Evolutionary conservation across 805 yeast genomes (phyloP), one percentile per base, ranked within the genome.

Genomic region (Candida nemodendra): DNA sequence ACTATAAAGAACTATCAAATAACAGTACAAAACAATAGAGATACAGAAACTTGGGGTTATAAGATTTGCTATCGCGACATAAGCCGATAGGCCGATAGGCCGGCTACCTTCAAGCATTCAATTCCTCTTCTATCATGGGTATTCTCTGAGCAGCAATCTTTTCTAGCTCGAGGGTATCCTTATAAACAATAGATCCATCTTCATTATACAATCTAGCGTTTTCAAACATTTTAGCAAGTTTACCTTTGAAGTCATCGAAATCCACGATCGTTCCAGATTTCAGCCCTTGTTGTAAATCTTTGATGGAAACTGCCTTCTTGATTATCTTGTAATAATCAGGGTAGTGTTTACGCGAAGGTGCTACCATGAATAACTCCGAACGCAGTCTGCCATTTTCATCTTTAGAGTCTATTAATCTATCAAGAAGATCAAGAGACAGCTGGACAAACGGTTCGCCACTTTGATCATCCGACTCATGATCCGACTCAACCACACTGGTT

Each of bases 321-420:
- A 84, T 81, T 22, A 82, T 56, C 50, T 71, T 66, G 50, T 83
- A 91, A 59, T 91, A 91, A 61, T 91, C 97, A 0, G 96, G 93
- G 59, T 88, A 91, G 37, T 78, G 57, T 57, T 76, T 75, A 46
- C 75, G 74, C 0, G 90, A 74, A 3, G 98, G 98, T 1, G 88
- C 86, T 21, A 59, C 76, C 51, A 78, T 56, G 64, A 90, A 90
- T 34, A 81, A 64, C 27, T 73, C 83, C 21, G 74, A 66, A 9
- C 71, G 50, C 6, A 60, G 52, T 21, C 77, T 72, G 23, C 70
- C 79, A 14, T 64, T 66, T 42, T 64, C 76, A 47, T 74, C 79
- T 34, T 46, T 62, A 37, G 71, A 57, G 28, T 60, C 59, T 27
- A 60, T 44, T 39, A 75, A 54, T 30, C 68, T 72, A 7, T 71